Evolutionary conservation across 208 protist genomes (phyloP).

Genomic region (Wallacemonas sp.): DNA sequence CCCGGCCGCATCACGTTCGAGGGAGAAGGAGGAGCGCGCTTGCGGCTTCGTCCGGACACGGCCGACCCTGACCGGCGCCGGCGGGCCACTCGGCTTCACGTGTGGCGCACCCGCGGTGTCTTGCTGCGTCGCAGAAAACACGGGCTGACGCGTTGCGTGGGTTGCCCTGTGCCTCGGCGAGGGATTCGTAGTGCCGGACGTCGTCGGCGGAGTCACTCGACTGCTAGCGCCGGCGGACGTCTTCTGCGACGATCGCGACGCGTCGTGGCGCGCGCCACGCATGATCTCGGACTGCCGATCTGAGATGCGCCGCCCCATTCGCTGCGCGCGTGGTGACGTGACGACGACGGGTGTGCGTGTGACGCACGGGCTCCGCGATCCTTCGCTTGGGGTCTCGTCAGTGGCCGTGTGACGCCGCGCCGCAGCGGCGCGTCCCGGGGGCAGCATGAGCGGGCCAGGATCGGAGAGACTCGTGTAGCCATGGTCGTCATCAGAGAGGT

Average conservation of each 20-base stretch:
- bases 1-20: neutral
- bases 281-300: conserved; percentile 7
- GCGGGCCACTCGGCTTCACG: neutral
- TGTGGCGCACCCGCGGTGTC: neutral
- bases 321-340: neutral
- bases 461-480: neutral
- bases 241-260: neutral
- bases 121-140: conserved; percentile 11
- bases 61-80: neutral
- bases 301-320: neutral
- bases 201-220: too few relatives aligned
- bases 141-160: neutral
- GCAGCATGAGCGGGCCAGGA: conserved; percentile 2
- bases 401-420: neutral
- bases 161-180: too few relatives aligned
- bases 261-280: neutral
- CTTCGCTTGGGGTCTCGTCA: neutral
- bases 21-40: neutral
- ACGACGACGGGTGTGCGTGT: conserved; percentile 2
- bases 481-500: neutral
- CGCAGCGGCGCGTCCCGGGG: neutral
- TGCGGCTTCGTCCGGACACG: neutral
- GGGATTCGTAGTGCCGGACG: too few relatives aligned
- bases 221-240: too few relatives aligned
- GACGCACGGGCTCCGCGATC: too few relatives aligned